Conservation (phyloP, 1,284 basidiomycete genomes). For the Tranzscheliella williamsii region DNA sequence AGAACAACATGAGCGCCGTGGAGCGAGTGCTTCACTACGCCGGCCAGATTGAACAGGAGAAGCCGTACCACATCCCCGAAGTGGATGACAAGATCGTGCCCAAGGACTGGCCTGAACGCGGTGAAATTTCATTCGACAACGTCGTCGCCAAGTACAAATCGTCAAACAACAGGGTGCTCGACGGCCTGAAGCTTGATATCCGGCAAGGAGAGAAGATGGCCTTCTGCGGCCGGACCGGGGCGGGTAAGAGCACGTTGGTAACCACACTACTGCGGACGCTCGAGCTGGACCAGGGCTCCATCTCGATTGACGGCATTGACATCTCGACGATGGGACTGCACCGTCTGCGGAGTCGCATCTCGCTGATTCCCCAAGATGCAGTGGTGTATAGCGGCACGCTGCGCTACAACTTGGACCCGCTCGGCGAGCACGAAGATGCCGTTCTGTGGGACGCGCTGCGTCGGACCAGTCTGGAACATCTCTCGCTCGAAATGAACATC, state of each 20-base stretch:
- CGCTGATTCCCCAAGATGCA: slow-evolving; percentile 58
- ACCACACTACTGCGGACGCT: slow-evolving; percentile 74
- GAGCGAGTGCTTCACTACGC: slow-evolving; percentile 60
- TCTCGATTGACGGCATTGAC: slow-evolving; percentile 74
- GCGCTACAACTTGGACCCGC: slow-evolving; percentile 62
- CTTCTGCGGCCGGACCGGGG: slow-evolving; percentile 64
- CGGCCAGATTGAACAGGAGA: slow-evolving; percentile 56
- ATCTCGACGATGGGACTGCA: slow-evolving; percentile 63
- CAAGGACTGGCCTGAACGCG: slow-evolving; percentile 55
- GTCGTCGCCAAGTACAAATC: slow-evolving; percentile 64
- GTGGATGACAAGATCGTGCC: slow-evolving; percentile 41
- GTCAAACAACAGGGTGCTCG: slow-evolving; percentile 64
- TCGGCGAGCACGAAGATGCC: slow-evolving; percentile 58
- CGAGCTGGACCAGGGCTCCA: slow-evolving; percentile 69
- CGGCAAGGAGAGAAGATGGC: slow-evolving; percentile 65
- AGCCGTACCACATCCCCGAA: slow-evolving; percentile 31
- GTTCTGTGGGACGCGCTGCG: slow-evolving; percentile 59
- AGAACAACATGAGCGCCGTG: slow-evolving; percentile 60
- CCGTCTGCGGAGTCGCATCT: slow-evolving; percentile 54
- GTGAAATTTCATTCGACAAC: slow-evolving; percentile 56
- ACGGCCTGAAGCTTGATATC: slow-evolving; percentile 63
- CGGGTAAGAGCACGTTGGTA: slow-evolving; percentile 75
- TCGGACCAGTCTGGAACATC: slow-evolving; percentile 57
- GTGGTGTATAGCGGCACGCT: slow-evolving; percentile 61
- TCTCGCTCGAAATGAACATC: slow-evolving; percentile 57